phyloP scores from a whole-genome alignment of 139 green algal genomes.

The Gonium pectorale region DNA sequence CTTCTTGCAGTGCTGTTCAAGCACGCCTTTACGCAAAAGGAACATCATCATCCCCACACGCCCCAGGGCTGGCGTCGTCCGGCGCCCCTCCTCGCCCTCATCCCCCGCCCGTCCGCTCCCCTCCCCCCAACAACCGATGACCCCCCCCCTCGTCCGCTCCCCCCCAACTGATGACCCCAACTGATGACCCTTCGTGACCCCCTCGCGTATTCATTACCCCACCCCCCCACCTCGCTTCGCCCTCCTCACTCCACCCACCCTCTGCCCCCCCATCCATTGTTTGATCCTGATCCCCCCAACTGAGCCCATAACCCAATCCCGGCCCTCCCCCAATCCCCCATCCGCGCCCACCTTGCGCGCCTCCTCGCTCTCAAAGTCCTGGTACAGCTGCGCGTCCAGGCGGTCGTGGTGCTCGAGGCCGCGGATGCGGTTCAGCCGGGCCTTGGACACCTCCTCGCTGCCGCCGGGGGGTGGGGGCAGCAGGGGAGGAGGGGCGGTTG shows the following conservation, averaged over 20 bases:
- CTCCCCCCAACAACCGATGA: too few relatives aligned
- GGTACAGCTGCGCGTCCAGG: slow-evolving; percentile 91
- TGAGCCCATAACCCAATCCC: background rate
- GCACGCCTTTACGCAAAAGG: too few relatives aligned
- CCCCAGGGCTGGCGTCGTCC: too few relatives aligned
- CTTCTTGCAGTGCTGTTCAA: too few relatives aligned
- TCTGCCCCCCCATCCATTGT: background rate
- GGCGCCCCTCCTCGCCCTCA: too few relatives aligned
- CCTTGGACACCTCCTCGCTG: slow-evolving; percentile 87
- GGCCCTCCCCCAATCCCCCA: background rate
- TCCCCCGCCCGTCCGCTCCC: too few relatives aligned
- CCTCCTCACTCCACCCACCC: background rate
- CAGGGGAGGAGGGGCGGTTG: background rate
- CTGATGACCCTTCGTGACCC: too few relatives aligned
- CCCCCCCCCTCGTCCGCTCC: too few relatives aligned
- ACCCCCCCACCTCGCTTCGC: background rate
- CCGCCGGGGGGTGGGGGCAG: background rate
- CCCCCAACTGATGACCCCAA: too few relatives aligned
- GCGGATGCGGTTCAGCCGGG: slow-evolving; percentile 81
- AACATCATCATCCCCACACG: too few relatives aligned
- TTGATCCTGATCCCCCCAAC: too few relatives aligned
- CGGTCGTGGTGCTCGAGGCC: slow-evolving; percentile 86
- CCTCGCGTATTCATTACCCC: background rate
- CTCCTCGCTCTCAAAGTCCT: slow-evolving; percentile 91
- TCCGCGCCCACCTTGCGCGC: slow-evolving; percentile 69